Percentiles rank a stretch among this genome's conserved stretches.
Conservation (phyloP, 2,329 filamentous ascomycete species). For the Fusarium miscanthi region DNA sequence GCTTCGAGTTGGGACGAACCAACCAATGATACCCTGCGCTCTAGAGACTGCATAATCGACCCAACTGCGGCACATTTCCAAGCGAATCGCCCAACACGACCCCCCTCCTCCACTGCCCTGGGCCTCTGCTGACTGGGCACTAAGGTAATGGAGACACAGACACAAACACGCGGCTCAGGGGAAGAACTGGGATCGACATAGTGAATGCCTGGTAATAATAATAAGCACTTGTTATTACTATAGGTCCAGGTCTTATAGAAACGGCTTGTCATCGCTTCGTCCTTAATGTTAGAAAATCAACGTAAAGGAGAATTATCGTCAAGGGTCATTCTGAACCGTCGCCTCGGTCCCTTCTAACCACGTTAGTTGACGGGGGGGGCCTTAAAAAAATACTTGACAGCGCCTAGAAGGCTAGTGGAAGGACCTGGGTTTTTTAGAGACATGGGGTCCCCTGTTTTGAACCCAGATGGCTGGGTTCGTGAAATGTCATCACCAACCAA, state of each 20-base stretch:
- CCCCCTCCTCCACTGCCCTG: neutral
- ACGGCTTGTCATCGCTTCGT: neutral
- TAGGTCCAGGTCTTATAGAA: neutral
- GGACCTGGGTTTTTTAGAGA: slow-evolving; percentile 4
- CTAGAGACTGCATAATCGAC: neutral
- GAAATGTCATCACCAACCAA: neutral
- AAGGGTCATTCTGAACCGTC: neutral
- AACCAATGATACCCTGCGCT: neutral
- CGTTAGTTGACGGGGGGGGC: neutral
- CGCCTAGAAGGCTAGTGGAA: slow-evolving; percentile 35
- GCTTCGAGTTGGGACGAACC: slow-evolving; percentile 2
- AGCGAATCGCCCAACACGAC: neutral
- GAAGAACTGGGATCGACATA: neutral
- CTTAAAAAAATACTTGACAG: slow-evolving; percentile 11
- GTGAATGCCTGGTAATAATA: neutral
- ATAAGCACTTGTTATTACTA: neutral
- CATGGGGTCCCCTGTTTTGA: slow-evolving; percentile 18
- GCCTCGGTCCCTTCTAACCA: neutral
- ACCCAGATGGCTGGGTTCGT: slow-evolving; percentile 12
- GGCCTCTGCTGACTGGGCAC: neutral
- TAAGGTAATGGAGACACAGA: neutral
- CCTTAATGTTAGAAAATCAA: neutral
- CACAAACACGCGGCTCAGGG: neutral
- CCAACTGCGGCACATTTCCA: slow-evolving; percentile 17
- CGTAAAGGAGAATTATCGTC: neutral